A percentile compares a stretch with the other conserved stretches of the same genome.
These are phyloP conservation scores for Aspergillus sp. DNA, from an alignment of 2,329 filamentous ascomycete genomes.

Conservation along the genomic window DNA sequence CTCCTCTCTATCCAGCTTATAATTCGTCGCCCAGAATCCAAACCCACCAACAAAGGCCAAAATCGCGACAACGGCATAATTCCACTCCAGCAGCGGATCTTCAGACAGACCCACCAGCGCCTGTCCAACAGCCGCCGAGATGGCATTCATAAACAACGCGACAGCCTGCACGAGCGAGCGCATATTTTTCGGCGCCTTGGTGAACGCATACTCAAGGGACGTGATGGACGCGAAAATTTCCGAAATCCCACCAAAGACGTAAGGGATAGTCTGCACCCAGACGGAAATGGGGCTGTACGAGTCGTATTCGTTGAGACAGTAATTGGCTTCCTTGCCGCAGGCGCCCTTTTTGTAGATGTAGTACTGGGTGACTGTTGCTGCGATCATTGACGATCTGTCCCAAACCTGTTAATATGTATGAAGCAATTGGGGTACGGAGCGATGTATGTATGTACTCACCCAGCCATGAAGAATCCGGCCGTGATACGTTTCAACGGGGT, in stretches of 20 bases:
- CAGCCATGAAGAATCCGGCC: slow-evolving; percentile 46
- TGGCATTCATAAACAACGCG: slow-evolving; percentile 66
- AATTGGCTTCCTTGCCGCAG: slow-evolving; percentile 54
- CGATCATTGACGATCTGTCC: slow-evolving; percentile 39
- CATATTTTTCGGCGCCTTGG: slow-evolving; percentile 76
- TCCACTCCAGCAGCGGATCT: slow-evolving; percentile 66
- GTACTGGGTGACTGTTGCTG: slow-evolving; percentile 46
- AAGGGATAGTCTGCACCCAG: slow-evolving; percentile 47
- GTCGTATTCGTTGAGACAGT: slow-evolving; percentile 41
- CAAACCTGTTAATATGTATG: too few species aligned
- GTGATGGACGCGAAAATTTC: slow-evolving; percentile 57
- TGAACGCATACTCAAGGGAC: slow-evolving; percentile 71
- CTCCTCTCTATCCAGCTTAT: slow-evolving; percentile 61
- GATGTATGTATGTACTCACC: slow-evolving; percentile 8
- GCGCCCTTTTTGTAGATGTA: slow-evolving; percentile 56
- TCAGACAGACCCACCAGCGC: slow-evolving; percentile 58
- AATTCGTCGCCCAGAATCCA: slow-evolving; percentile 65
- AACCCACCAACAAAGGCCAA: slow-evolving; percentile 59
- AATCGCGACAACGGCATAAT: slow-evolving; percentile 62
- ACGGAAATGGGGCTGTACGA: slow-evolving; percentile 60
- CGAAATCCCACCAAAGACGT: slow-evolving; percentile 52
- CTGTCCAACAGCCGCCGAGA: slow-evolving; percentile 67
- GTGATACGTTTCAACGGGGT: slow-evolving; percentile 52
- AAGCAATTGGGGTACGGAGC: too few species aligned
- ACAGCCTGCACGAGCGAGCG: slow-evolving; percentile 67